phyloP scores from a whole-genome alignment of 2,329 filamentous ascomycete species.

The Verticillium albo-atrum region DNA sequence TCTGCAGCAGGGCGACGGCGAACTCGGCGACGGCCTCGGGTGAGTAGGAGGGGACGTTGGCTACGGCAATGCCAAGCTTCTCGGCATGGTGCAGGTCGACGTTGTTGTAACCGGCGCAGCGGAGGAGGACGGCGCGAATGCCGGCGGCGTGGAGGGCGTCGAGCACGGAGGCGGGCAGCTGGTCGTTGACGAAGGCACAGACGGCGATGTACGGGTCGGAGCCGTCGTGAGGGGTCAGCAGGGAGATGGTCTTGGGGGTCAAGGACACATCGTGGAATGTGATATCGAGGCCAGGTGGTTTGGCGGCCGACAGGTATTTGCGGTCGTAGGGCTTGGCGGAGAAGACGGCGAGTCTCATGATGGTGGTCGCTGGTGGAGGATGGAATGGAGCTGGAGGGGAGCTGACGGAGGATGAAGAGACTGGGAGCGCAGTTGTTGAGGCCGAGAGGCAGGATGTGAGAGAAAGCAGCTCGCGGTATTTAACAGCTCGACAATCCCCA shows the following conservation, averaged over 20 bases:
- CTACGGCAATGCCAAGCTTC: slow-evolving; percentile 53
- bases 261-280: slow-evolving; percentile 56
- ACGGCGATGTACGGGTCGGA: slow-evolving; percentile 50
- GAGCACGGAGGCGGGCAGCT: slow-evolving; percentile 46
- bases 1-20: slow-evolving; percentile 62
- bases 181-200: slow-evolving; percentile 67
- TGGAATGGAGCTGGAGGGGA: not conserved
- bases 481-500: not conserved
- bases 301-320: slow-evolving; percentile 42
- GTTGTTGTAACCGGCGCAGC: slow-evolving; percentile 66
- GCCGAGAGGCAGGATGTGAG: not conserved
- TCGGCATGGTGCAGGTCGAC: slow-evolving; percentile 56
- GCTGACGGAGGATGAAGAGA: not conserved
- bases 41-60: slow-evolving; percentile 64
- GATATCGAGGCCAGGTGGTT: slow-evolving; percentile 39
- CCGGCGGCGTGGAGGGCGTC: slow-evolving; percentile 42
- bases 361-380: not conserved
- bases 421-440: not conserved
- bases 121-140: slow-evolving; percentile 56
- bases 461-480: not conserved
- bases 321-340: slow-evolving; percentile 62
- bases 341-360: slow-evolving; percentile 60
- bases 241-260: slow-evolving; percentile 47
- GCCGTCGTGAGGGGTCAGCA: slow-evolving; percentile 21
- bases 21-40: slow-evolving; percentile 69